Percentiles rank a stretch among this genome's conserved stretches.
Conservation (phyloP, 2,329 filamentous ascomycete genomes). For the Helotiales sp. region DNA sequence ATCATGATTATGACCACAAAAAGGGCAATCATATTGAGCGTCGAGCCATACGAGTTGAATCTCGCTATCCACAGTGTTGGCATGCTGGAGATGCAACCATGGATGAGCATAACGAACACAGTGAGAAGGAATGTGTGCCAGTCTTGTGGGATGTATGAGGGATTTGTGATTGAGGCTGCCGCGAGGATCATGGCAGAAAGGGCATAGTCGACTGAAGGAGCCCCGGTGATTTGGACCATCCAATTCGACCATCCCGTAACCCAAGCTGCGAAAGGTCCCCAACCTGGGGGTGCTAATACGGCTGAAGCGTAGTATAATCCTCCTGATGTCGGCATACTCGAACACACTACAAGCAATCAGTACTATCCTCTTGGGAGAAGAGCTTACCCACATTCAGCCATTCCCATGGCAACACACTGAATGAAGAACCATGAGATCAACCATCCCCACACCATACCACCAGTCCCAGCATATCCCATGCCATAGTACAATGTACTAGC, state of each 20-base stretch:
- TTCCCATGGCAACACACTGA: conserved; percentile 66
- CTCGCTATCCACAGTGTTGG: conserved; percentile 69
- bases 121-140: conserved; percentile 72
- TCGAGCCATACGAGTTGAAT: conserved; percentile 69
- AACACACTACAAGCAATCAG: too few species aligned
- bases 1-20: conserved; percentile 68
- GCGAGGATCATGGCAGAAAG: conserved; percentile 71
- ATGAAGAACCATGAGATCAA: conserved; percentile 72
- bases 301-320: conserved; percentile 74
- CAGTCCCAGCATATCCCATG: conserved; percentile 58
- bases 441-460: conserved; percentile 77
- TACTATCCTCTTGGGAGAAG: conserved; percentile 77
- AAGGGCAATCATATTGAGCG: conserved; percentile 69
- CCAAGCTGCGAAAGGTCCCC: conserved; percentile 67
- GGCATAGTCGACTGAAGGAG: conserved; percentile 67
- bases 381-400: conserved; percentile 71
- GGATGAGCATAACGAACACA: conserved; percentile 65
- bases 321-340: neutral
- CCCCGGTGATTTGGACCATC: conserved; percentile 65
- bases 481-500: conserved; percentile 72
- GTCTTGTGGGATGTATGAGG: conserved; percentile 60
- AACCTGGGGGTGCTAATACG: conserved; percentile 66
- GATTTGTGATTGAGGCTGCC: conserved; percentile 66
- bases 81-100: conserved; percentile 67
- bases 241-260: conserved; percentile 51